Evolutionary conservation across 179 eudicot genomes (phyloP).

Genomic region (Silene noctiflora): DNA sequence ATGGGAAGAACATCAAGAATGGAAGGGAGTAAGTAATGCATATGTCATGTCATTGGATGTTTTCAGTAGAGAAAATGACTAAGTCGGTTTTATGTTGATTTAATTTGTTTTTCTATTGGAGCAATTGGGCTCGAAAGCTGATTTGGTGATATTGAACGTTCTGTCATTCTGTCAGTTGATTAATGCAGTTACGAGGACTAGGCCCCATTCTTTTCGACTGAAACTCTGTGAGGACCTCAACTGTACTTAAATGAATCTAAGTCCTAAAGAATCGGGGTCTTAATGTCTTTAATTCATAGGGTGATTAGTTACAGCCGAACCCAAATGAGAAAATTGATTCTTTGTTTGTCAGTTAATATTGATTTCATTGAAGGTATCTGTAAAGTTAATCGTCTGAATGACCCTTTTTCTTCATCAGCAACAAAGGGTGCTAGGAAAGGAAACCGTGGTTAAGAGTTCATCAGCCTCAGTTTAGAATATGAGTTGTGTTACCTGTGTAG

Average conservation of each 20-base stretch:
- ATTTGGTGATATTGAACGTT: too few species aligned
- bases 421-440: background rate
- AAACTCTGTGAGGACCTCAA: background rate
- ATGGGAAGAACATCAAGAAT: background rate
- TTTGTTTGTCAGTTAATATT: background rate
- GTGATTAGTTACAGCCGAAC: too few species aligned
- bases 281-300: background rate
- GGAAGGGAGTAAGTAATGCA: background rate
- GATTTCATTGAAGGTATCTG: background rate
- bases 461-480: too few species aligned
- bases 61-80: too few species aligned
- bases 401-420: too few species aligned
- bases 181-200: too few species aligned
- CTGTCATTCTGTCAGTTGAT: too few species aligned
- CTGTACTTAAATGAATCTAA: background rate
- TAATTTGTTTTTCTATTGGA: too few species aligned
- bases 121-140: too few species aligned
- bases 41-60: background rate
- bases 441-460: background rate
- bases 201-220: background rate
- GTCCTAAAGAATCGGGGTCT: background rate
- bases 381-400: background rate
- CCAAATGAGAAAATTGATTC: background rate
- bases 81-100: too few species aligned
- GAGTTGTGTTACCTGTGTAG: background rate